Base-by-base conservation (phyloP, 108 stramenopile genomes). In the Stephanodiscus triporus region DNA sequence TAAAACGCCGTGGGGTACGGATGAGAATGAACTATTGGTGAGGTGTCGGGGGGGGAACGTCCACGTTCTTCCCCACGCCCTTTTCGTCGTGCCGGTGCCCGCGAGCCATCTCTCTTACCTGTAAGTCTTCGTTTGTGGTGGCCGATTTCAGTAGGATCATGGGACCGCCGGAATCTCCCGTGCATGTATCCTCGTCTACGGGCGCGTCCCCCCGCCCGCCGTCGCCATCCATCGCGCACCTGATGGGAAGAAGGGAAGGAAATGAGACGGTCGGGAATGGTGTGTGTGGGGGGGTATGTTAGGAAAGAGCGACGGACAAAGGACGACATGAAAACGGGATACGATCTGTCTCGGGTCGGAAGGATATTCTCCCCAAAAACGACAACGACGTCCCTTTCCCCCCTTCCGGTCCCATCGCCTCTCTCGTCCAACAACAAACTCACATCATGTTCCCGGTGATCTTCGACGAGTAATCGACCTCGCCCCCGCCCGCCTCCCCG, bases 401-500 rank as follows among this genome's bases (percentile, higher is more conserved):
- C n/a, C n/a, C n/a, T n/a, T n/a, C n/a, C n/a, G n/a, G n/a, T n/a
- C n/a, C n/a, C n/a, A n/a, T n/a, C n/a, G n/a, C n/a, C n/a, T n/a
- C n/a, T n/a, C n/a, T n/a, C n/a, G n/a, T n/a, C n/a, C n/a, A n/a
- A n/a, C n/a, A n/a, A n/a, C n/a, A 27, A 29, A 73, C 80, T 48
- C 73, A 81, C 77, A 83, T 73, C 82, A 83, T 83, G 45, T 74
- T 79, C 9, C 74, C 73, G 9, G 68, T 71, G 26, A 76, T 42
- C 48, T 7, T 53, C 3, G 60, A 60, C 13, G 26, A 14, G 42
- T 72, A 70, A 0, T 26, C 22, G 6, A 72, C 49, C 13, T 23
- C 30, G 2, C 48, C 19, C 5, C 11, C 48, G 5, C 34, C 67
- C 27, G 63, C 50, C 19, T 40, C 20, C 14, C 80, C 80, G 45